These are phyloP conservation scores for Diplocarpon mali DNA, from an alignment of 2,329 filamentous ascomycete species.

Conservation along the genomic window DNA sequence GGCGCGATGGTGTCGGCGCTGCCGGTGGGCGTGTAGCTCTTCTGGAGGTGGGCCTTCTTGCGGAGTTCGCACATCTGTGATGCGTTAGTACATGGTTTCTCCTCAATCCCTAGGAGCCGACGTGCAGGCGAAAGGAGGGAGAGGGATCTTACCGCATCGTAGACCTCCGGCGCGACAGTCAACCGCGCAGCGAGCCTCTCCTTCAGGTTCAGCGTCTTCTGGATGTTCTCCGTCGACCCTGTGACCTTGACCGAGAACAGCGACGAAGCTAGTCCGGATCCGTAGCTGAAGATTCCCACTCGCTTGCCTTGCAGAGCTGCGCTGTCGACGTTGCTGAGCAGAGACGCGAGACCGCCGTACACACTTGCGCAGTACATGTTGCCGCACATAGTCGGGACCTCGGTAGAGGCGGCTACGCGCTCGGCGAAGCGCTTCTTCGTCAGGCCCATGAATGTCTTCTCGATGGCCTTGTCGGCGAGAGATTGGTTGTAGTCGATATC, in stretches of 20 bases:
- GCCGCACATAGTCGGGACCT: constrained; percentile 65
- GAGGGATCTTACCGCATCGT: constrained; percentile 54
- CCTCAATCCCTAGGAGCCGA: too few relatives aligned
- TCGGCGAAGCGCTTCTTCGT: constrained; percentile 78
- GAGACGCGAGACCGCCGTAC: constrained; percentile 42
- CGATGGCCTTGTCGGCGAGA: constrained; percentile 67
- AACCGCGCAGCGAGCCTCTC: constrained; percentile 55
- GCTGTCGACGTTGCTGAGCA: constrained; percentile 46
- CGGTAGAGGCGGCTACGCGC: constrained; percentile 60
- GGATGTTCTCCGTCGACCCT: constrained; percentile 57
- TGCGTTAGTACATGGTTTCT: background rate
- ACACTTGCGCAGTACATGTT: constrained; percentile 55
- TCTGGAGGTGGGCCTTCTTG: constrained; percentile 75
- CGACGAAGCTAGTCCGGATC: constrained; percentile 58
- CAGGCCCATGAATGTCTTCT: constrained; percentile 78
- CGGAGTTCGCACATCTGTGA: constrained; percentile 64
- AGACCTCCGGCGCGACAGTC: constrained; percentile 58
- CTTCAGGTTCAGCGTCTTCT: constrained; percentile 58
- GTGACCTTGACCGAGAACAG: constrained; percentile 63
- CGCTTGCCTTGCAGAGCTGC: constrained; percentile 42
- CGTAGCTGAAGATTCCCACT: constrained; percentile 53
- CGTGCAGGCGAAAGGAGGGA: background rate
- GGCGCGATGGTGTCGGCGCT: constrained; percentile 52
- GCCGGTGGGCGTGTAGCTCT: constrained; percentile 62
- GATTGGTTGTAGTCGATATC: constrained; percentile 73